These are phyloP conservation scores for Rubroboletus pulcherrimus DNA, from an alignment of 768 basidiomycete species.

Conservation along the genomic window DNA sequence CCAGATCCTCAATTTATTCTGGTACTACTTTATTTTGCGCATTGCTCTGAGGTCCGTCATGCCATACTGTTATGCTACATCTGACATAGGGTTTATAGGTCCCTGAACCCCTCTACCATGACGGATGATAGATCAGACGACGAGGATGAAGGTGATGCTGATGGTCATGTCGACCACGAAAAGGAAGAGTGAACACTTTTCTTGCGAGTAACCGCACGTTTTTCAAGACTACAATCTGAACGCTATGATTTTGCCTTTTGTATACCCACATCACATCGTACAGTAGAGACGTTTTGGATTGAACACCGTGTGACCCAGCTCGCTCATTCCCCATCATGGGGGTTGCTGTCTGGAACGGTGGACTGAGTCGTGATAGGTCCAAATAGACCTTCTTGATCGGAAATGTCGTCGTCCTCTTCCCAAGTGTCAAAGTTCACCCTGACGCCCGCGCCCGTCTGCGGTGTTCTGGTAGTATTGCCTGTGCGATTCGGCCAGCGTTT, in stretches of 20 bases:
- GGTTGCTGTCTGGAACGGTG: not conserved
- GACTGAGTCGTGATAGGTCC: slow-evolving; percentile 18
- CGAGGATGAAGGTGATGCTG: slow-evolving; percentile 50
- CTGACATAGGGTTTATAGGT: slow-evolving; percentile 38
- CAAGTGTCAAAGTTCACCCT: slow-evolving; percentile 57
- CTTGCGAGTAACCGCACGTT: not conserved
- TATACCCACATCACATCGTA: slow-evolving; percentile 8
- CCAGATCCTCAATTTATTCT: slow-evolving; percentile 86
- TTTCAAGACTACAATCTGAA: slow-evolving; percentile 1
- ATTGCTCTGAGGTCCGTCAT: slow-evolving; percentile 64
- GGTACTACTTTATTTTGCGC: slow-evolving; percentile 83
- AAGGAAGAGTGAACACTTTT: slow-evolving; percentile 30
- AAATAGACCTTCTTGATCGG: slow-evolving; percentile 42
- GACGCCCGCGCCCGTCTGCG: slow-evolving; percentile 31
- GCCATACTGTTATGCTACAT: not conserved
- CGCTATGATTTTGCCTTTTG: not conserved
- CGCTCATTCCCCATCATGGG: slow-evolving; percentile 2
- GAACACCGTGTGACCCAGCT: not conserved
- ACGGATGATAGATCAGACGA: slow-evolving; percentile 82
- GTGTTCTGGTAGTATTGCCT: slow-evolving; percentile 10
- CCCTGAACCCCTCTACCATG: slow-evolving; percentile 42
- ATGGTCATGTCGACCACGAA: slow-evolving; percentile 22
- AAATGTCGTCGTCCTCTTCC: slow-evolving; percentile 52
- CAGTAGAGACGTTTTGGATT: slow-evolving; percentile 3
- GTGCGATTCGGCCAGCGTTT: slow-evolving; percentile 73